These are phyloP conservation scores for Lasiosphaeria ovina DNA, from an alignment of 495 filamentous ascomycete genomes.

Conservation along the genomic window DNA sequence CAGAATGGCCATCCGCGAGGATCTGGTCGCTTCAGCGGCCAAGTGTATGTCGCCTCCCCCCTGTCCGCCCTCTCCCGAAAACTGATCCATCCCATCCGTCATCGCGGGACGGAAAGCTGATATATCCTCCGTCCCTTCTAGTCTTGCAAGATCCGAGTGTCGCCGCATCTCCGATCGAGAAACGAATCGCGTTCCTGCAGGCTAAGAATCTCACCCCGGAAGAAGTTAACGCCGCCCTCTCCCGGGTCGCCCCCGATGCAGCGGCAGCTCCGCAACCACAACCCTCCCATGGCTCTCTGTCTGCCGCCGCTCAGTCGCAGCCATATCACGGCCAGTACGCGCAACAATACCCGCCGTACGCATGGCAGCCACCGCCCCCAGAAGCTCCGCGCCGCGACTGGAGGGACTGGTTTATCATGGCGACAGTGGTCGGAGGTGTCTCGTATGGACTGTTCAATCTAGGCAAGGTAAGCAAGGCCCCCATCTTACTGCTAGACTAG, in stretches of 20 bases:
- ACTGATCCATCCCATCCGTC: not conserved
- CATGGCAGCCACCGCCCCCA: slow-evolving; percentile 58
- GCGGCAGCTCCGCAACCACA: slow-evolving; percentile 51
- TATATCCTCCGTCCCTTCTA: slow-evolving; percentile 35
- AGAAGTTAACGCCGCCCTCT: slow-evolving; percentile 82
- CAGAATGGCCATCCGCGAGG: slow-evolving; percentile 78
- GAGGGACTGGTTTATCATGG: slow-evolving; percentile 98
- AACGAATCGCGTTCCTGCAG: slow-evolving; percentile 86
- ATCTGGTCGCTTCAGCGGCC: slow-evolving; percentile 74
- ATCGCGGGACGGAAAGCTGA: not conserved
- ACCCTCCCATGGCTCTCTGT: slow-evolving; percentile 38
- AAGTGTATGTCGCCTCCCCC: slow-evolving; percentile 52
- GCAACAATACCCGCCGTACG: slow-evolving; percentile 60
- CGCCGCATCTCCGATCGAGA: slow-evolving; percentile 85
- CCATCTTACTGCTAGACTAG: not conserved
- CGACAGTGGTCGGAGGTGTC: slow-evolving; percentile 82
- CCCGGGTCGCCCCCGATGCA: slow-evolving; percentile 61
- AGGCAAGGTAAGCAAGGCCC: slow-evolving; percentile 60
- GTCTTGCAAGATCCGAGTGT: slow-evolving; percentile 94
- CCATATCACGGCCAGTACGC: slow-evolving; percentile 69
- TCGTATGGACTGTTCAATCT: slow-evolving; percentile 84
- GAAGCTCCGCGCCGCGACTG: slow-evolving; percentile 80
- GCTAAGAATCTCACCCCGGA: slow-evolving; percentile 97
- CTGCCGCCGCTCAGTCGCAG: slow-evolving; percentile 48
- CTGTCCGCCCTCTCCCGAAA: not conserved